These are phyloP conservation scores for Pichia sp. DNA, from an alignment of 1,139 yeast genomes.

Conservation along the genomic window DNA sequence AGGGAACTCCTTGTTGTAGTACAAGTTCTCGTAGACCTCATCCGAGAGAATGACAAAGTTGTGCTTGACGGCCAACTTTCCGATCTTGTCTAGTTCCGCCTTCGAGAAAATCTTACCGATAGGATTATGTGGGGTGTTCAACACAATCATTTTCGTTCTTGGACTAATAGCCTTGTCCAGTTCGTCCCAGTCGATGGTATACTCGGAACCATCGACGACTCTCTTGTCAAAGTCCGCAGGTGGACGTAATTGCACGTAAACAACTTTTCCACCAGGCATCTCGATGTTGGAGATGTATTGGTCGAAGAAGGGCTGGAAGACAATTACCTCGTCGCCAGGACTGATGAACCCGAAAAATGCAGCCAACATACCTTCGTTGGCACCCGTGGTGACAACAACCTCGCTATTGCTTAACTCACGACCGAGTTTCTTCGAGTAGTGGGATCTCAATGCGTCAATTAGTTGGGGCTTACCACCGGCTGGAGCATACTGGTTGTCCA, in stretches of 20 bases:
- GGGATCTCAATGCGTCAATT: constrained; percentile 60
- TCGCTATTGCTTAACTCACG: constrained; percentile 54
- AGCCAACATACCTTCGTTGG: constrained; percentile 90
- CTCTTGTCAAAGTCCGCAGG: constrained; percentile 68
- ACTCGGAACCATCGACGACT: constrained; percentile 74
- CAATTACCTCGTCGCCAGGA: constrained; percentile 91
- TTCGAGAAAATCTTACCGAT: constrained; percentile 82
- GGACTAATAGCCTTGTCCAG: constrained; percentile 64
- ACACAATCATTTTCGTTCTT: constrained; percentile 77
- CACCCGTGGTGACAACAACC: constrained; percentile 87
- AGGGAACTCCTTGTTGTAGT: constrained; percentile 59
- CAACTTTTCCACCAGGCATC: constrained; percentile 87
- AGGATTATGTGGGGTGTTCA: constrained; percentile 96
- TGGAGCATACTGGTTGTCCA: constrained; percentile 86
- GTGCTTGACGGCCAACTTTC: constrained; percentile 76
- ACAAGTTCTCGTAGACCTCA: constrained; percentile 91
- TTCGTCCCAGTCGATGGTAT: constrained; percentile 80
- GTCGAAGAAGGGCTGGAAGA: constrained; percentile 96
- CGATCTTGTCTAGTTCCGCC: constrained; percentile 69
- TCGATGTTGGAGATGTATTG: constrained; percentile 93
- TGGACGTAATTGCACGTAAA: constrained; percentile 78
- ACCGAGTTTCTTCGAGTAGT: constrained; percentile 66
- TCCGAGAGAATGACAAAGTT: constrained; percentile 81
- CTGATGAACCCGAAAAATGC: constrained; percentile 80
- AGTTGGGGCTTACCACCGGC: constrained; percentile 83